Percentiles rank a stretch among this genome's conserved stretches.
These are phyloP conservation scores for Ogataea dorogensis DNA, from an alignment of 805 yeast genomes.

Conservation along the genomic window DNA sequence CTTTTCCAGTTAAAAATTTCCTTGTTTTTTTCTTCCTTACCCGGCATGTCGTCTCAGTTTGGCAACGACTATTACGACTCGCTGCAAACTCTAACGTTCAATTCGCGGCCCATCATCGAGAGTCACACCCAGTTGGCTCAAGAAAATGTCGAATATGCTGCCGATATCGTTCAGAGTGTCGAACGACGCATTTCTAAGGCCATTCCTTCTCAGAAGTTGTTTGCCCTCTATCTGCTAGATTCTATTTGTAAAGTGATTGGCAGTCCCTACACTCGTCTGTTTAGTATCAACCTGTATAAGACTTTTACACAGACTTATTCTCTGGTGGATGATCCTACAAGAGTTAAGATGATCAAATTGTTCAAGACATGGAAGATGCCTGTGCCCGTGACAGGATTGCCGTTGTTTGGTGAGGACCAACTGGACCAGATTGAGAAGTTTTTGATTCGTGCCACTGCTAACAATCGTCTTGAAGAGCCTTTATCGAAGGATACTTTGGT, in stretches of 20 bases:
- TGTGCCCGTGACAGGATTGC: slow-evolving; percentile 56
- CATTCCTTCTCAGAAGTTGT: slow-evolving; percentile 81
- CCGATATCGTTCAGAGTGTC: slow-evolving; percentile 72
- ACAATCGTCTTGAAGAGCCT: slow-evolving; percentile 22
- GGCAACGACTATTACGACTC: slow-evolving; percentile 69
- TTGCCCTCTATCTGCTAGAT: slow-evolving; percentile 79
- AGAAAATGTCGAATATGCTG: slow-evolving; percentile 77
- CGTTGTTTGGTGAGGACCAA: slow-evolving; percentile 71
- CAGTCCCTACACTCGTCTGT: slow-evolving; percentile 78
- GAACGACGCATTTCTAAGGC: slow-evolving; percentile 72
- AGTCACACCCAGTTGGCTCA: slow-evolving; percentile 82
- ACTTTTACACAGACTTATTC: slow-evolving; percentile 75
- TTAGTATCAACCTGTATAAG: slow-evolving; percentile 67
- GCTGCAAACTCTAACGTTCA: slow-evolving; percentile 75
- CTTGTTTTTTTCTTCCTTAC: slow-evolving; percentile 7
- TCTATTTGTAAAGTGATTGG: slow-evolving; percentile 91
- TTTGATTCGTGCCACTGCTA: slow-evolving; percentile 56
- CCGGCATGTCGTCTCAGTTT: slow-evolving; percentile 24
- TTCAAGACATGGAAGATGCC: slow-evolving; percentile 87
- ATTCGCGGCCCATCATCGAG: slow-evolving; percentile 86
- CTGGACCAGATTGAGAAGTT: slow-evolving; percentile 73
- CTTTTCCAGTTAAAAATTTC: too few relatives aligned
- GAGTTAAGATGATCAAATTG: slow-evolving; percentile 70
- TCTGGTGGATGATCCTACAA: slow-evolving; percentile 70
- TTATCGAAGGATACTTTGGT: slow-evolving; percentile 24